phyloP scores from a whole-genome alignment of 129 eudicot genomes.

The Daucus carota region DNA sequence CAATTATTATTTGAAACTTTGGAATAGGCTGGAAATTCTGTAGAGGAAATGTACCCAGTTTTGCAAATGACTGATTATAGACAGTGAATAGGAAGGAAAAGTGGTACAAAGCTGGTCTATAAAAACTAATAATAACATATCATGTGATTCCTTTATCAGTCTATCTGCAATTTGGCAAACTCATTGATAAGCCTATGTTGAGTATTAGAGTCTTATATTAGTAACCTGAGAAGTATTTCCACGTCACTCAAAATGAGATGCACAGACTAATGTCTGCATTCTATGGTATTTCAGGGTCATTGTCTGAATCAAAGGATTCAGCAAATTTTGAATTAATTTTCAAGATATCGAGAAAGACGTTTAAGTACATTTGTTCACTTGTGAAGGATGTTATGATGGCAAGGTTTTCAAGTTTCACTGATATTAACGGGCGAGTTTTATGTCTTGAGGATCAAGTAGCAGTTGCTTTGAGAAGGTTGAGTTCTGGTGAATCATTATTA shows the following conservation, averaged over 20 bases:
- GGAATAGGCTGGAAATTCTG: neutral
- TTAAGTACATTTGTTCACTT: conserved; percentile 48
- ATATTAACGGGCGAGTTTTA: conserved; percentile 36
- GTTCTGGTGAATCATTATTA: conserved; percentile 53
- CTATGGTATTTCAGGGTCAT: conserved; percentile 33
- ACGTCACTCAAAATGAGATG: neutral
- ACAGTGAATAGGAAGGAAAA: neutral
- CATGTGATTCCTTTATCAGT: neutral
- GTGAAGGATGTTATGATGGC: conserved; percentile 44
- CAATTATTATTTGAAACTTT: neutral
- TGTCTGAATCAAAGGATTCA: conserved; percentile 21
- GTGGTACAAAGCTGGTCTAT: neutral
- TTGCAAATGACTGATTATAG: neutral
- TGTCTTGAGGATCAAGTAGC: conserved; percentile 52
- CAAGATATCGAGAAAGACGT: conserved; percentile 58
- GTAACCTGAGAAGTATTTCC: neutral
- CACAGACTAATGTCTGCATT: neutral
- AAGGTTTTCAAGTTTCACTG: conserved; percentile 24
- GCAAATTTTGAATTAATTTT: conserved; percentile 49
- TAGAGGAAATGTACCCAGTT: neutral
- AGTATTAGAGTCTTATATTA: neutral
- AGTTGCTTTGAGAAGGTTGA: conserved; percentile 49
- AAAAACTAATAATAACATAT: neutral
- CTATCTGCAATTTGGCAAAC: neutral
- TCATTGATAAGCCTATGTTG: neutral